Base-by-base conservation (phyloP, 106 monocot genomes). In the Narthecium ossifragum region DNA sequence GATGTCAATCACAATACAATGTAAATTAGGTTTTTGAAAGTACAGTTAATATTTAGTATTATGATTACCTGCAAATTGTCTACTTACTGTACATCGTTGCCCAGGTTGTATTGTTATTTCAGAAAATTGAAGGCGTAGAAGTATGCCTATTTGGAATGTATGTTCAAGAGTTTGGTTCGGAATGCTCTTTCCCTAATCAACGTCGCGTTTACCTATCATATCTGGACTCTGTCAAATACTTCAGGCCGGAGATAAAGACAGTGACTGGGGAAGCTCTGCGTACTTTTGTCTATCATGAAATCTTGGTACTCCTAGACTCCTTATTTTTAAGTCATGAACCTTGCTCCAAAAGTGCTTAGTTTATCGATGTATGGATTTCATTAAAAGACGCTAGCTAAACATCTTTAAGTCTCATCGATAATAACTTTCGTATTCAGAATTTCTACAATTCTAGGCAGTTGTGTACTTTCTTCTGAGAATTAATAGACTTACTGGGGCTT, bases 101-200 rank as follows among this genome's bases (percentile, higher is more conserved):
- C 26, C 81, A 98, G 96, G 90, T 90, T 70, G 32, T 98, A 57
- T 74, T 98, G 55, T 65, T 98, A 53, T 98, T 98, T 70, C 96
- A 98, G 74, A 98, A 84, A 73, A 98, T 98, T 46, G 96, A 98
- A 76, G 96, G 96, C 63, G 96, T 98, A 29, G 96, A 98, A 83
- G 96, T 98, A 5, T 98, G 96, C 66, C 81, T 98, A 2, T 98
- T 98, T 78, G 96, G 96, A 40, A 98, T 98, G 96, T 98, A 98
- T 62, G 90, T 98, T 29, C 96, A 98, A 74, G 96, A 98, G 72
- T 98, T 90, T 74, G 96, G 96, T 51, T 79, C 96, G 34, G 96
- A 98, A 75, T 87, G 80, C 55, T 63, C 66, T 39, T 90, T 87
- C 57, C 96, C 96, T 18, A 98, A 98, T 67, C 86, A 90, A 53